These are phyloP conservation scores for Cenchrus americanus DNA, from an alignment of 176 grass and related monocot species.

Conservation along the genomic window DNA sequence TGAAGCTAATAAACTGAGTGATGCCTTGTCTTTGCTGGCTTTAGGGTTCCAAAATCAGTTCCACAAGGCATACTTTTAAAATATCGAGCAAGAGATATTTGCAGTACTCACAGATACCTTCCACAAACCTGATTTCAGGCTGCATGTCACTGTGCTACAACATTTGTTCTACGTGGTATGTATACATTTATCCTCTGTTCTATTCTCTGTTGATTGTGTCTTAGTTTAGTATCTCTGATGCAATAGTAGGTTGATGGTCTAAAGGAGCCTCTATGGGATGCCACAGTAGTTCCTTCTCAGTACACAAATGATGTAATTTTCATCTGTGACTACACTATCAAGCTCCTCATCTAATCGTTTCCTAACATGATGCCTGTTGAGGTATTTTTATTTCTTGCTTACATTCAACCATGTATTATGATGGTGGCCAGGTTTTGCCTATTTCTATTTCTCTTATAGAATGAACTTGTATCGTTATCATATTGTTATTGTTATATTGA, in stretches of 20 bases:
- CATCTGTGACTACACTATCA: slow-evolving; percentile 6
- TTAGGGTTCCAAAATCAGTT: slow-evolving; percentile 67
- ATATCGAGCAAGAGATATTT: slow-evolving; percentile 72
- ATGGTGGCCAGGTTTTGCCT: not conserved
- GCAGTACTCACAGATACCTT: slow-evolving; percentile 71
- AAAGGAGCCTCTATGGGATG: slow-evolving; percentile 22
- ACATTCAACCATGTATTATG: not conserved
- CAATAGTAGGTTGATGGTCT: slow-evolving; percentile 25
- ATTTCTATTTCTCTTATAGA: not conserved
- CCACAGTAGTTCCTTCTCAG: not conserved
- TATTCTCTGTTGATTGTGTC: not conserved
- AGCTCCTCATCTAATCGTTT: slow-evolving; percentile 11
- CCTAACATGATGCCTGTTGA: slow-evolving; percentile 21
- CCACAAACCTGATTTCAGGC: slow-evolving; percentile 70
- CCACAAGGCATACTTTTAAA: slow-evolving; percentile 66
- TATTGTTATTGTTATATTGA: no score
- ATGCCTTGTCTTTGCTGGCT: slow-evolving; percentile 35
- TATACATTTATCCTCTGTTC: slow-evolving; percentile 18
- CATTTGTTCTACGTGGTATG: no score
- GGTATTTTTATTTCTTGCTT: not conserved
- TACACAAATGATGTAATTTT: slow-evolving; percentile 10
- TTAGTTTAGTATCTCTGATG: not conserved
- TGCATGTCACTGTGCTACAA: slow-evolving; percentile 69
- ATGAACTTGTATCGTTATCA: not conserved
- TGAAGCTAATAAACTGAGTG: no score